phyloP scores from a whole-genome alignment of 2,329 filamentous ascomycete species.

The Aspergillus thermomutatus region DNA sequence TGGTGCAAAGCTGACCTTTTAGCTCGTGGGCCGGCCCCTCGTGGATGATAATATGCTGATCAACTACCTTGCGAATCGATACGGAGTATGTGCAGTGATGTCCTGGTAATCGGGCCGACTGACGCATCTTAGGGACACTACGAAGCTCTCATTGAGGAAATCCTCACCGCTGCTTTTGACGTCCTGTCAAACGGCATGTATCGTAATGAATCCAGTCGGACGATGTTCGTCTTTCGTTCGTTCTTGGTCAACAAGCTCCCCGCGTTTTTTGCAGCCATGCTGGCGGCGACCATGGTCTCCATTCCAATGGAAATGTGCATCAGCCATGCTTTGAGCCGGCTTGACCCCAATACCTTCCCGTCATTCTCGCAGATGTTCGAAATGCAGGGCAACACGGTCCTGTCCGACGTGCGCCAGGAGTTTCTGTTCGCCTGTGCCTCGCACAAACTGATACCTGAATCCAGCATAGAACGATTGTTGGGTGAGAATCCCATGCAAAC shows the following conservation, averaged over 20 bases:
- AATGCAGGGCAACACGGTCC: conserved; percentile 55
- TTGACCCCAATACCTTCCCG: conserved; percentile 62
- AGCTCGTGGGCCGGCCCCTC: conserved; percentile 78
- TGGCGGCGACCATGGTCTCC: conserved; percentile 55
- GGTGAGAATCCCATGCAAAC: conserved; percentile 82
- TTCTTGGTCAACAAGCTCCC: conserved; percentile 78
- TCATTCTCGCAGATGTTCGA: conserved; percentile 63
- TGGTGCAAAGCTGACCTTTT: conserved; percentile 30
- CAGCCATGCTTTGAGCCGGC: conserved; percentile 60
- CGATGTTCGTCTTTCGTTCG: conserved; percentile 72
- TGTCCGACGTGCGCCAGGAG: conserved; percentile 69
- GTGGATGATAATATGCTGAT: conserved; percentile 78
- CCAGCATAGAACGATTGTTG: conserved; percentile 73
- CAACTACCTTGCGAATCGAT: conserved; percentile 78
- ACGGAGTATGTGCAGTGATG: conserved; percentile 57
- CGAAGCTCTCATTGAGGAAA: conserved; percentile 72
- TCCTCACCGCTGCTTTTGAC: conserved; percentile 87
- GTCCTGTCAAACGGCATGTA: conserved; percentile 83
- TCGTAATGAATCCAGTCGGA: conserved; percentile 58
- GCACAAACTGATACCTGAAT: conserved; percentile 76
- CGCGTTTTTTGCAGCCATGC: conserved; percentile 56
- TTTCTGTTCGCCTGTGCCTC: conserved; percentile 90
- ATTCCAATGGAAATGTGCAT: conserved; percentile 63
- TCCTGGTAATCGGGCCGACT: not conserved
- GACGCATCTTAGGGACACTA: conserved; percentile 61